phyloP scores from a whole-genome alignment of 2,329 filamentous ascomycete species.

The Rugonectria rugulosa region DNA sequence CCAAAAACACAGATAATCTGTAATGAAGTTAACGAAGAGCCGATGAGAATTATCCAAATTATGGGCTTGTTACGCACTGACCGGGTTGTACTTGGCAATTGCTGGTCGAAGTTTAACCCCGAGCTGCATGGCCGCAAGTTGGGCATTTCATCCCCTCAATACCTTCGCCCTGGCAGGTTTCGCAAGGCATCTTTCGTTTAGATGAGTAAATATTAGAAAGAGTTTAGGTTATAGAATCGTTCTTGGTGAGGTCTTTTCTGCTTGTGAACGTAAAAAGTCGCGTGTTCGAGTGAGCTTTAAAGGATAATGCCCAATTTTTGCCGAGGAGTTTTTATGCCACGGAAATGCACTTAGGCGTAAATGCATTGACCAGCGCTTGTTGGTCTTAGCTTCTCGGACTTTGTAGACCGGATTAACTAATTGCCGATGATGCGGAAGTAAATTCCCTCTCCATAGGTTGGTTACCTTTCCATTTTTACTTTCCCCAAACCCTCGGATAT shows the following conservation, averaged over 20 bases:
- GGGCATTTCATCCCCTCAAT: neutral
- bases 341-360: too few relatives aligned
- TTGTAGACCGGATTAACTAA: neutral
- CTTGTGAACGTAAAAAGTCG: neutral
- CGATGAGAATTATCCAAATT: too few relatives aligned
- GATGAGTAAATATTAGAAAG: neutral
- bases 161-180: neutral
- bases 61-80: neutral
- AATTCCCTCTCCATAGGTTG: neutral
- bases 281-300: neutral
- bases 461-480: neutral
- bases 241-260: neutral
- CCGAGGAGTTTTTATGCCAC: too few relatives aligned
- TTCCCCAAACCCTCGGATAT: neutral
- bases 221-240: neutral
- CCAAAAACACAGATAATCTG: too few relatives aligned
- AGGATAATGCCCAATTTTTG: neutral
- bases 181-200: neutral
- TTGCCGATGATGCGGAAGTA: neutral
- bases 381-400: too few relatives aligned
- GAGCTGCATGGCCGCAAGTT: neutral
- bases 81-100: too few relatives aligned
- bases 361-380: too few relatives aligned
- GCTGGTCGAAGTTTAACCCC: neutral
- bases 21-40: too few relatives aligned